These are phyloP conservation scores for Lepidium didymum DNA, from an alignment of 345 rosid genomes.

Conservation along the genomic window DNA sequence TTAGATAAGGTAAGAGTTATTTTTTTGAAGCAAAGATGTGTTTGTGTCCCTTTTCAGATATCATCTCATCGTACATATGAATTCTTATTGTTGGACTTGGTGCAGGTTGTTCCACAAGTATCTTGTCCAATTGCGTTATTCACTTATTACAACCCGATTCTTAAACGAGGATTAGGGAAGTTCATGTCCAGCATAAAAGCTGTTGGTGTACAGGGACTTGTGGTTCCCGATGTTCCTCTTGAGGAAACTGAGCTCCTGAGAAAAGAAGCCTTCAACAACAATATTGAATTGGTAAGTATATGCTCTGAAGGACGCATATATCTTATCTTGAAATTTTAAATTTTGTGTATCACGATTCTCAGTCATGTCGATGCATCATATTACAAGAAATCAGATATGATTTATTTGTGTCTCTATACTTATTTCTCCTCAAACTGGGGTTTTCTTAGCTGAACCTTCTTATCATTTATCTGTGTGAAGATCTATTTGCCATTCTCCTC, in stretches of 20 bases:
- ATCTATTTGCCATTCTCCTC: neutral
- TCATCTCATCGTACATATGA: neutral
- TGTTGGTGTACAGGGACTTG: constrained; percentile 77
- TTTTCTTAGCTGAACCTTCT: neutral
- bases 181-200: constrained; percentile 70
- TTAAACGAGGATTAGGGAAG: constrained; percentile 65
- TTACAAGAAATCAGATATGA: neutral
- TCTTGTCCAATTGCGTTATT: constrained; percentile 77
- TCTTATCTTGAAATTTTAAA: neutral
- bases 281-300: constrained; percentile 61
- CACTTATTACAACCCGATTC: constrained; percentile 83
- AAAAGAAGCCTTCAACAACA: constrained; percentile 55
- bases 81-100: constrained; percentile 3
- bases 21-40: neutral
- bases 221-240: constrained; percentile 94
- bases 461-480: neutral
- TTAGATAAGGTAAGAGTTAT: constrained; percentile 55
- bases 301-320: neutral
- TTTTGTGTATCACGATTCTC: neutral
- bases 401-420: neutral
- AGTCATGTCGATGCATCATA: constrained; percentile 6
- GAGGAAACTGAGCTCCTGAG: constrained; percentile 85
- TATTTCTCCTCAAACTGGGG: neutral
- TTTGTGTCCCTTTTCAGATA: neutral
- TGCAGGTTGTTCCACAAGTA: constrained; percentile 70